Base-by-base conservation (phyloP, 2,329 filamentous ascomycete genomes). In the Epichloe amarillans region DNA sequence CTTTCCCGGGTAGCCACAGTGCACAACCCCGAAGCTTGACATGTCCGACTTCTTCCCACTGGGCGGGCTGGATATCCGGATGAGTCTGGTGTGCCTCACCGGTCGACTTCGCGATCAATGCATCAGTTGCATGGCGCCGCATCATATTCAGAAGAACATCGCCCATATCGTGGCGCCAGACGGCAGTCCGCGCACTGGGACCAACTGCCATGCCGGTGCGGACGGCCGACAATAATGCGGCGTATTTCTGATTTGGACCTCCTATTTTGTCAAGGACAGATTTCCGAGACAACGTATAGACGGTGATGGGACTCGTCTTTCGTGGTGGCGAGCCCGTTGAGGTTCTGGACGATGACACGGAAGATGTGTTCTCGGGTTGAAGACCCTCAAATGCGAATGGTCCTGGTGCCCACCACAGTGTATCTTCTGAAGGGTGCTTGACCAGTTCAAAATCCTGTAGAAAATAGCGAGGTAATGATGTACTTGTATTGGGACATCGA, bases 381-480 rank as follows among this genome's bases (percentile, higher is more conserved):
- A 64, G 54, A 46, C 58, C 50, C n/a, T 60, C 54, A 42, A 67
- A 62, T 2, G 64, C 55, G 14, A 72, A 55, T 39, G 66, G 68
- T 8, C 65, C 68, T 0, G 82, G 82, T 15, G 80, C 68, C 62
- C 74, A 77, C 77, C 79, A 86, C 0, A 74, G 68, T 2, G 66
- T 57, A 0, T 64, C 60, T 0, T 75, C 78, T 10, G 71, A 65
- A 0, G 82, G 81, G 50, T 84, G 74, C 1, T 66, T 60, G 12
- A 80, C 66, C 2, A 80, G 59, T 30, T 74, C 72, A 53, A 88
- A 81, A 35, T 77, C 70, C 50, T 84, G 76, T 4, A 87, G 67
- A 60, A 88, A 84, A 58, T 75, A 80, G 14, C 63, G 65, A 1
- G 85, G 85, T 6, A 87, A 63, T 1, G 60, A 59, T 0, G 63